Conservation (phyloP, 192 early-diverging fungal genomes). For the Coemansia sp. region DNA sequence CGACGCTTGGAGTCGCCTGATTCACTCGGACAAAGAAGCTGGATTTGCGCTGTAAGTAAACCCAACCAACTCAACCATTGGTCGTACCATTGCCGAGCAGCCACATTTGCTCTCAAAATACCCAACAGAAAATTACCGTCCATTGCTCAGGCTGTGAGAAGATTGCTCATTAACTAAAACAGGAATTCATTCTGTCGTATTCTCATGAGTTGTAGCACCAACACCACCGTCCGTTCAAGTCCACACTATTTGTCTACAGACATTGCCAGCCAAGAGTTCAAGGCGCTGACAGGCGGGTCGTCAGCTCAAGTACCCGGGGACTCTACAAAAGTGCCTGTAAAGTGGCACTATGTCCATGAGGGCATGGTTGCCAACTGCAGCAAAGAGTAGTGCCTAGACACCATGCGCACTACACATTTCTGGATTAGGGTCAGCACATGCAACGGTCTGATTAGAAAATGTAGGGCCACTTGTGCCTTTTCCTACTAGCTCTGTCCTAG, state of each 20-base stretch:
- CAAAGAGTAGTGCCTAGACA: not conserved
- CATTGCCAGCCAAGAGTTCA: slow-evolving; percentile 26
- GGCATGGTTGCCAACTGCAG: not conserved
- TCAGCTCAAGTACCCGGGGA: slow-evolving; percentile 10
- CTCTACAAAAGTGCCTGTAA: not conserved
- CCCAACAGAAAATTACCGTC: not conserved
- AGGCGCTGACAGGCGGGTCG: slow-evolving; percentile 15
- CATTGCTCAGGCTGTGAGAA: not conserved
- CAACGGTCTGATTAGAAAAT: slow-evolving; percentile 10
- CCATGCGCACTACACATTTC: slow-evolving; percentile 7
- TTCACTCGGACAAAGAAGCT: slow-evolving; percentile 43
- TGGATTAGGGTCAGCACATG: slow-evolving; percentile 6
- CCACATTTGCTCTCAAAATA: not conserved
- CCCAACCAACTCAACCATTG: slow-evolving; percentile 13
- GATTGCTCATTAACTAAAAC: not conserved
- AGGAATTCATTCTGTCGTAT: not conserved
- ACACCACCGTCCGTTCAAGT: slow-evolving; percentile 35
- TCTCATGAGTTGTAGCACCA: slow-evolving; percentile 32
- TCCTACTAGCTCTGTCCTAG: not conserved
- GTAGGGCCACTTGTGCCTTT: not conserved
- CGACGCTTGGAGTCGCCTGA: slow-evolving; percentile 90
- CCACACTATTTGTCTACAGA: slow-evolving; percentile 18
- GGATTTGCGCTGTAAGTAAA: slow-evolving; percentile 42
- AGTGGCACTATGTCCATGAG: slow-evolving; percentile 36
- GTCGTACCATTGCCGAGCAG: slow-evolving; percentile 10